Evolutionary conservation across 2,329 filamentous ascomycete genomes (phyloP), one percentile per base, ranked within the genome.

Genomic region (Lecanicillium sp.): DNA sequence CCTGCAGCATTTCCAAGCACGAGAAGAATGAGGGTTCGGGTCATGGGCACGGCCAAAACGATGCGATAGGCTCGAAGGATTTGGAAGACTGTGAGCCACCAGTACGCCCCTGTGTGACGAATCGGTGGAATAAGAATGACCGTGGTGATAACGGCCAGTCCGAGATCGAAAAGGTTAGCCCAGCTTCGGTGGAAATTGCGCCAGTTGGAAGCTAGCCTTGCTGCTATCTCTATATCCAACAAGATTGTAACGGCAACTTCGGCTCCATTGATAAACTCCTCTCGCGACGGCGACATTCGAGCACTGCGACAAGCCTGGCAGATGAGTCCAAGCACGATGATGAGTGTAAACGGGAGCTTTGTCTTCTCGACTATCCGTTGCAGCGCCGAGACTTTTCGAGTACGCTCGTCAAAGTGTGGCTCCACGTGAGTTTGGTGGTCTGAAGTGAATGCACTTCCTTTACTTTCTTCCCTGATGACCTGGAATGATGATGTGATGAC

Each of bases 401-500:
- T 48, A 12, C 53, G 66, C 57, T 63, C 71, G 51, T 70, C 75
- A 58, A 57, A 62, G 51, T 51, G 61, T 26, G 57, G 58, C 43
- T 63, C 60, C 12, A 64, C 49, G 2, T 67, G 57, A 4, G 65
- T 66, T 52, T 78, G 77, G 32, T 87, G 78, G 49, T 89, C 80
- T 11, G 82, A 81, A 4, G 90, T 90, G 65, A 98, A 98, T 3
- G 94, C 93, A 69, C 90, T 96, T 26, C 86, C 83, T 65, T 86
- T 90, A 68, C 89, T 95, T 64, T 98, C 93, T 70, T 98, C 94
- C 54, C 93, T 82, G 58, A 98, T 98, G 55, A 98, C 87, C 63
- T 98, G 93, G 61, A 98, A 98, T 1, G 91, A 96, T 5, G 93
- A 95, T 0, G 93, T 98, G 62, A 98, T 98, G 59, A 98, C 93